Evolutionary conservation across 805 yeast species (phyloP).

Genomic region (Metschnikowia kofuensis): DNA sequence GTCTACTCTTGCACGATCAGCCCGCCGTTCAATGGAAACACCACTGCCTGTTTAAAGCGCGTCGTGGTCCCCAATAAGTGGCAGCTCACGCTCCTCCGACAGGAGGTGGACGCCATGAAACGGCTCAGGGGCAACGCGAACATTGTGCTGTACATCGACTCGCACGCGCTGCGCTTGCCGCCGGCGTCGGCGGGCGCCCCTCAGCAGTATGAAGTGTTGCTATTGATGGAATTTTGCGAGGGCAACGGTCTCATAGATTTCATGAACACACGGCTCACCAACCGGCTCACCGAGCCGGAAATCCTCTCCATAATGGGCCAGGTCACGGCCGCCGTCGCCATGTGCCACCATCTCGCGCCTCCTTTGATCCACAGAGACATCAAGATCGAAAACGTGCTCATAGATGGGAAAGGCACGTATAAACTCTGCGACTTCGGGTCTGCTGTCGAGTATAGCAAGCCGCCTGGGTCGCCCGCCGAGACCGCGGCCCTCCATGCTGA

Average conservation of each 20-base stretch:
- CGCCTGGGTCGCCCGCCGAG: constrained; percentile 63
- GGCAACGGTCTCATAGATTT: constrained; percentile 74
- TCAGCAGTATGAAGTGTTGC: constrained; percentile 71
- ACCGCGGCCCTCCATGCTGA: constrained; percentile 60
- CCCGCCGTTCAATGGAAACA: constrained; percentile 54
- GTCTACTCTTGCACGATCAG: constrained; percentile 77
- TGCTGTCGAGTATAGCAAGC: constrained; percentile 60
- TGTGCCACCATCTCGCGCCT: constrained; percentile 71
- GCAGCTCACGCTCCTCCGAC: constrained; percentile 76
- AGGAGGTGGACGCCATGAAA: constrained; percentile 98
- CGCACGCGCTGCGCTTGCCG: constrained; percentile 80
- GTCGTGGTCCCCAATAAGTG: constrained; percentile 93
- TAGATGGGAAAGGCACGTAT: constrained; percentile 54
- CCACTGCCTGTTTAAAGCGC: constrained; percentile 80
- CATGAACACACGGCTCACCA: constrained; percentile 68
- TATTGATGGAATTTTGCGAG: constrained; percentile 78
- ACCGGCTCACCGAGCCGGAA: constrained; percentile 66
- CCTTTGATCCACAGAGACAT: constrained; percentile 77
- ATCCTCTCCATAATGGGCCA: constrained; percentile 67
- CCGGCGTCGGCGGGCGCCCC: constrained; percentile 7
- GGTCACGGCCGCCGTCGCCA: constrained; percentile 68
- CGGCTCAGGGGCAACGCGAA: constrained; percentile 72
- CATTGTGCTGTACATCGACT: constrained; percentile 88
- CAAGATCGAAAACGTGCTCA: constrained; percentile 76
- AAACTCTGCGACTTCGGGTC: constrained; percentile 85